A percentile compares a stretch with the other conserved stretches of the same genome.
Conservation (phyloP, 129 eudicot species). For the Solidago caesia region DNA sequence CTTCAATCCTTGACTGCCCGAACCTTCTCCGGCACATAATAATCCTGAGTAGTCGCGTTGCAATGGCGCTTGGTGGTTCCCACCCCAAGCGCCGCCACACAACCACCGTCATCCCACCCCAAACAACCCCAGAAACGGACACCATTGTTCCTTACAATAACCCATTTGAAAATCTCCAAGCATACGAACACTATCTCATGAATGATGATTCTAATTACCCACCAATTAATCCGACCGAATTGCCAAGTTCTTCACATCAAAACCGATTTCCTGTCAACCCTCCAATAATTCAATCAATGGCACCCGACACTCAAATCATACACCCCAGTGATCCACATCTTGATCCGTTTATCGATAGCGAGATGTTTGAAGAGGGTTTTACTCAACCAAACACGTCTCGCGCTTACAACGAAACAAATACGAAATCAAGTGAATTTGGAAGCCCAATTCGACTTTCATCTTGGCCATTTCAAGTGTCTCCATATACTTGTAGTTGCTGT, state of each 20-base stretch:
- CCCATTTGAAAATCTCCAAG: slow-evolving; percentile 8
- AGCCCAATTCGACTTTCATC: slow-evolving; percentile 38
- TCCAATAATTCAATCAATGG: neutral
- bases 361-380: slow-evolving; percentile 2
- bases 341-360: slow-evolving; percentile 5
- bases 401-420: slow-evolving; percentile 4
- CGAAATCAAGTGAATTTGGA: slow-evolving; percentile 25
- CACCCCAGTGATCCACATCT: slow-evolving; percentile 5
- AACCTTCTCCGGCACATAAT: slow-evolving; percentile 1
- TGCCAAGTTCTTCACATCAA: neutral
- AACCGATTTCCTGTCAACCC: too few relatives aligned
- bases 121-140: slow-evolving; percentile 29
- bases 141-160: slow-evolving; percentile 19
- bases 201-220: slow-evolving; percentile 15
- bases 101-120: slow-evolving; percentile 1
- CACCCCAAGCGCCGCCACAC: slow-evolving; percentile 46
- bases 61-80: slow-evolving; percentile 50
- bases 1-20: neutral
- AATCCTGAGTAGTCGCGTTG: neutral
- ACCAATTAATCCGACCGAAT: neutral
- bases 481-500: slow-evolving; percentile 54
- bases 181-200: slow-evolving; percentile 25
- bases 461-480: slow-evolving; percentile 49
- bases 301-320: neutral
- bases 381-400: slow-evolving; percentile 19